These are phyloP conservation scores for Penicillium simplicissimum DNA, from an alignment of 495 filamentous ascomycete genomes.

Conservation along the genomic window DNA sequence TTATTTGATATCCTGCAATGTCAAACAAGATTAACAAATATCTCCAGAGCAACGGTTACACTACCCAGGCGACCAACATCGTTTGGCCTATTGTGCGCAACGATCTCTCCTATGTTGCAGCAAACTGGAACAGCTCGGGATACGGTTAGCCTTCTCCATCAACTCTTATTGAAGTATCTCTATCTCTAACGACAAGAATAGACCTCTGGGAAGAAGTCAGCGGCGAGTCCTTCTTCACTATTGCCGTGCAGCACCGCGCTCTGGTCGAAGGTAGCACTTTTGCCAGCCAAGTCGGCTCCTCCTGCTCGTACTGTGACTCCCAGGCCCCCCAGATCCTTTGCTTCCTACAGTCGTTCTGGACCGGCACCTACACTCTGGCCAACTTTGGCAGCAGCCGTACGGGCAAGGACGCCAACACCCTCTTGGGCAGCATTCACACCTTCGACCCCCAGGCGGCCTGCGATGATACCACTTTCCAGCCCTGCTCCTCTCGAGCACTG, in stretches of 20 bases:
- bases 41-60: constrained; percentile 31
- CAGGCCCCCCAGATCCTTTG: constrained; percentile 58
- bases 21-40: background rate
- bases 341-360: constrained; percentile 68
- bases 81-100: constrained; percentile 66
- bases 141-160: constrained; percentile 36
- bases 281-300: constrained; percentile 43
- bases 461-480: constrained; percentile 56
- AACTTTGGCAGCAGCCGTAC: constrained; percentile 54
- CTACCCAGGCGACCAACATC: constrained; percentile 27
- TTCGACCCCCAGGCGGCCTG: constrained; percentile 60
- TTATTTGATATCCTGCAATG: background rate
- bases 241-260: constrained; percentile 48
- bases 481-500: constrained; percentile 62
- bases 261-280: constrained; percentile 61
- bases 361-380: constrained; percentile 54
- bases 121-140: constrained; percentile 71
- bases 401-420: constrained; percentile 63
- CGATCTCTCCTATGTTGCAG: constrained; percentile 67
- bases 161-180: background rate
- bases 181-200: background rate
- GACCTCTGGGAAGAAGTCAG: constrained; percentile 74
- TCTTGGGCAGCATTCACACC: constrained; percentile 62
- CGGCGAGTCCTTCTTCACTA: constrained; percentile 62
- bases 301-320: constrained; percentile 54